These are phyloP conservation scores for Boletus sp. DNA, from an alignment of 768 basidiomycete species.

Conservation along the genomic window DNA sequence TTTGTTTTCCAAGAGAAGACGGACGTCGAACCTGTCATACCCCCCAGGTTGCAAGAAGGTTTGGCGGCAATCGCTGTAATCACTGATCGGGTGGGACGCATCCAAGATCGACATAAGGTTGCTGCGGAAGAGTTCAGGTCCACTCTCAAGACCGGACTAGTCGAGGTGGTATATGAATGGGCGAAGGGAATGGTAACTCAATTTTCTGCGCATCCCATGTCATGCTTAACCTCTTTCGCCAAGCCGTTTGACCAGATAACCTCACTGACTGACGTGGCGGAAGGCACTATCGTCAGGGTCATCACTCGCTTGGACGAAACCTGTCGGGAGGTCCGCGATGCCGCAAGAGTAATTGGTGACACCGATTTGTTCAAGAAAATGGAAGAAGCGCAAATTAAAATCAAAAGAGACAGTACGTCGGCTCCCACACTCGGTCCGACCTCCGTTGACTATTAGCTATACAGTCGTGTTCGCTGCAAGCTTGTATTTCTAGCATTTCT, in stretches of 20 bases:
- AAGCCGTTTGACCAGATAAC: constrained; percentile 98
- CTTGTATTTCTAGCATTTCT: constrained; percentile 65
- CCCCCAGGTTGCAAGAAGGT: constrained; percentile 77
- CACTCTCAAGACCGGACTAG: constrained; percentile 84
- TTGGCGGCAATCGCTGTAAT: constrained; percentile 75
- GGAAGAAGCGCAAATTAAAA: constrained; percentile 92
- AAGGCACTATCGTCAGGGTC: constrained; percentile 95
- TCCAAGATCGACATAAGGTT: constrained; percentile 82
- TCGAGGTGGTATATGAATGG: constrained; percentile 99
- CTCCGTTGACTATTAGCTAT: constrained; percentile 7
- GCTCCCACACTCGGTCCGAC: not conserved
- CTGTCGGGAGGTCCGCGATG: constrained; percentile 94
- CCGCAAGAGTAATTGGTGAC: constrained; percentile 96
- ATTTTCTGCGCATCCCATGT: not conserved
- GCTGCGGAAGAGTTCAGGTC: constrained; percentile 74
- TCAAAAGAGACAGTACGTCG: constrained; percentile 91
- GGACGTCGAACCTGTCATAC: constrained; percentile 80
- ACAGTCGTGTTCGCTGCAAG: constrained; percentile 86
- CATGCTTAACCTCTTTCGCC: not conserved
- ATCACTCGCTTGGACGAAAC: constrained; percentile 97
- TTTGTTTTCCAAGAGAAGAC: constrained; percentile 99
- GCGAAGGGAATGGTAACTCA: constrained; percentile 90
- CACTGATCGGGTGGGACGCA: constrained; percentile 70
- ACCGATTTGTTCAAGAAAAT: constrained; percentile 95
- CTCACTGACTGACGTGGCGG: constrained; percentile 86